A percentile compares a stretch with the other conserved stretches of the same genome.
Evolutionary conservation across 768 basidiomycete genomes (phyloP).

Genomic region (Kockovaella imperatae): DNA sequence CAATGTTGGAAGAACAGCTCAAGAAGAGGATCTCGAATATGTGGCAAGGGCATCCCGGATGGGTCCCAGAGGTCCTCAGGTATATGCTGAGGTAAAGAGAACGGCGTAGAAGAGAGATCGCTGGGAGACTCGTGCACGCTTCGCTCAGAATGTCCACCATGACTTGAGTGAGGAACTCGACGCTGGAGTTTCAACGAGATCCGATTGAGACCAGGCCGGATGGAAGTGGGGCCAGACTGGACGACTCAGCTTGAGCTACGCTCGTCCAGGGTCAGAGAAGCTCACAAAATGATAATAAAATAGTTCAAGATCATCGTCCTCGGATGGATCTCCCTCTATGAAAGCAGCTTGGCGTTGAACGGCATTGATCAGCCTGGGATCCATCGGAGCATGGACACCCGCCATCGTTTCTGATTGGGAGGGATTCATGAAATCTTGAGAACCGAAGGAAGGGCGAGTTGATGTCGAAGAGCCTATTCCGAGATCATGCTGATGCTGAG

Average conservation of each 20-base stretch:
- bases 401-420: background rate
- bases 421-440: background rate
- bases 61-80: conserved; percentile 18
- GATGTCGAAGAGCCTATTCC: background rate
- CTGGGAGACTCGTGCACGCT: no score
- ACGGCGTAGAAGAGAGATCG: no score
- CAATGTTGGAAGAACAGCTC: conserved; percentile 28
- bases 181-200: conserved; percentile 36
- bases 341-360: conserved; percentile 33
- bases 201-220: conserved; percentile 39
- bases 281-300: conserved; percentile 37
- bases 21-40: conserved; percentile 28
- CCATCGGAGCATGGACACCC: conserved; percentile 9
- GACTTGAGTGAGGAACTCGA: conserved; percentile 6
- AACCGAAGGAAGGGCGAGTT: background rate
- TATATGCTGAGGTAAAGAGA: no score
- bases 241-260: background rate
- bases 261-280: conserved; percentile 1
- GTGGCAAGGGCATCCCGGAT: conserved; percentile 27
- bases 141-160: no score
- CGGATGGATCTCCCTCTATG: conserved; percentile 38
- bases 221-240: conserved; percentile 26
- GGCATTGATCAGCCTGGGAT: conserved; percentile 26
- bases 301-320: conserved; percentile 29
- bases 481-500: background rate